phyloP scores from a whole-genome alignment of 306 rosid species.

The Sicyos edulis region DNA sequence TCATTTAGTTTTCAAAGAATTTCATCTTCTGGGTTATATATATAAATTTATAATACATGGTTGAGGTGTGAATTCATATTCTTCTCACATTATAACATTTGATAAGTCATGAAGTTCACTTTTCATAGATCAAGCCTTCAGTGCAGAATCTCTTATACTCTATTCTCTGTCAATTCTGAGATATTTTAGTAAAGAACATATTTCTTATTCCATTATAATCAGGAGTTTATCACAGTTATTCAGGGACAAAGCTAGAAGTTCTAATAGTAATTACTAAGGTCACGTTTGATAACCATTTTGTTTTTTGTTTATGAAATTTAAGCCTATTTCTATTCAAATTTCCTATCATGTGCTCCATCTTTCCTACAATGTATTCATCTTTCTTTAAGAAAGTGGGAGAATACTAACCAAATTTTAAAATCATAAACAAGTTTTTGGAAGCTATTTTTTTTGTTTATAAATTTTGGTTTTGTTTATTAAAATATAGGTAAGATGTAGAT shows the following conservation, averaged over 20 bases:
- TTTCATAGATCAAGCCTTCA: background rate
- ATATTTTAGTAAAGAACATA: background rate
- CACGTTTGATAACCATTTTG: too few relatives aligned
- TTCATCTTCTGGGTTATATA: background rate
- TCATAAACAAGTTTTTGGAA: too few relatives aligned
- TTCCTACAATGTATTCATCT: too few relatives aligned
- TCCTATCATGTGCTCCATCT: too few relatives aligned
- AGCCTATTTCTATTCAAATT: too few relatives aligned
- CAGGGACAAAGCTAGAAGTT: background rate
- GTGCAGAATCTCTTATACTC: background rate
- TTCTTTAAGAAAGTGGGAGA: too few relatives aligned
- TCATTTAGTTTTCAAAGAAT: background rate
- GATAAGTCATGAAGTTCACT: background rate
- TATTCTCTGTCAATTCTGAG: background rate
- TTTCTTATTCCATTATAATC: background rate
- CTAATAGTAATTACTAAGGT: background rate
- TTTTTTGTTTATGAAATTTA: too few relatives aligned
- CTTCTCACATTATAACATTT: background rate
- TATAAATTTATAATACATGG: background rate
- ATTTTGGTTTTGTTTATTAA: too few relatives aligned
- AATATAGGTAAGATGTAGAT: too few relatives aligned
- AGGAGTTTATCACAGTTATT: background rate
- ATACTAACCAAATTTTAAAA: too few relatives aligned
- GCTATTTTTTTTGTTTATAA: too few relatives aligned
- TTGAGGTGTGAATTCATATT: constrained; percentile 4